These are phyloP conservation scores for Aspergillus niger DNA, from an alignment of 2,329 filamentous ascomycete species.

Conservation along the genomic window DNA sequence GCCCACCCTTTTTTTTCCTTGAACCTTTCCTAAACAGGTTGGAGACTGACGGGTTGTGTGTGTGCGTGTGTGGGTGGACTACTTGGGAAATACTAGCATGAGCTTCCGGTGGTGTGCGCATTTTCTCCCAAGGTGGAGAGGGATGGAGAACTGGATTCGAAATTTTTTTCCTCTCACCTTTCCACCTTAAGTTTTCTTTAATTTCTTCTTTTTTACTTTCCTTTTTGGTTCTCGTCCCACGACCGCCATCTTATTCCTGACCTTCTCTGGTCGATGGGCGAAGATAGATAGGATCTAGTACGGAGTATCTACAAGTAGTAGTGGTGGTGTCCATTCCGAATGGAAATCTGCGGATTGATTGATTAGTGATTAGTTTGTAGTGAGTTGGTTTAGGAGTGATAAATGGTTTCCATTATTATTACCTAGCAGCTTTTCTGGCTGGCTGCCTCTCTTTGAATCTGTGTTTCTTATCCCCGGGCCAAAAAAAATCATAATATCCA, in stretches of 20 bases:
- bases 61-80: constrained; percentile 2
- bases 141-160: neutral
- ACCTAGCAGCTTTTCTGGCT: neutral
- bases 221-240: no score
- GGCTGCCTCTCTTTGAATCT: neutral
- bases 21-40: neutral
- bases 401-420: constrained; percentile 17
- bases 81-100: neutral
- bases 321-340: neutral
- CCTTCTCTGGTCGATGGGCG: neutral
- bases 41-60: neutral
- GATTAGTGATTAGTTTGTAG: neutral
- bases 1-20: constrained; percentile 14
- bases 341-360: no score
- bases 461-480: constrained; percentile 23
- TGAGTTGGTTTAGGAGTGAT: constrained; percentile 6
- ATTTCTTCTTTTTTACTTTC: no score
- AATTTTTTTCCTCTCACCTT: neutral
- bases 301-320: neutral
- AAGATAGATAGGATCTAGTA: neutral
- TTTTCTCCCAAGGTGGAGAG: neutral
- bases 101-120: neutral
- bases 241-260: no score
- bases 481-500: constrained; percentile 22
- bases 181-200: neutral